Base-by-base conservation (phyloP, 805 yeast species). In the Candida railenensis region DNA sequence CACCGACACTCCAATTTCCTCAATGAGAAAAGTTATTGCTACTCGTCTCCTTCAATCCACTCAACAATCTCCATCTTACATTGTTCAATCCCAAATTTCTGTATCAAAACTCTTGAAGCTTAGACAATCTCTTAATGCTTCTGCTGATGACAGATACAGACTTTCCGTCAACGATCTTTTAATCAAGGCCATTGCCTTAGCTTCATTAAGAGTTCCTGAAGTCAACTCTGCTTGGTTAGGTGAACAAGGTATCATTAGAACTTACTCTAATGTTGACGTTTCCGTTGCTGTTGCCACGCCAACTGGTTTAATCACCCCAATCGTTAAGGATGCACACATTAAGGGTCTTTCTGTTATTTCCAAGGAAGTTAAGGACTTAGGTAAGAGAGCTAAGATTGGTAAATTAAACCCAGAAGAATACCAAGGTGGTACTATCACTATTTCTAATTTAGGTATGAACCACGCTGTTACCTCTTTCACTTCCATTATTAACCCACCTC, bases 281-380 rank as follows among this genome's bases (percentile, higher is more conserved):
- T 90, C 98, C 20, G 97, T 92, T 50, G 99, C 99, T 36, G 99
- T 94, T 53, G 94, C 99, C 50, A 94, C 99, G 16, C 97, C 98
- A 67, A 82, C 96, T 43, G 99, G 99, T 43, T 80, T 94, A 57
- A 85, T 94, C 67, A 94, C 99, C 44, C 99, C 99, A 56, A 92
- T 94, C 60, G 91, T 94, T 56, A 84, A 82, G 70, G 78, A 85
- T 63, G 97, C 96, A 39, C 87, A 94, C 63, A 57, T 85, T 48
- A 89, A 86, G 78, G 99, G 99, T 37, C 80, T 94, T 51, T 80
- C 83, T 46, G 61, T 82, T 32, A 94, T 94, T 63, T 92, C 98
- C 37, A 66, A 68, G 50, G 89, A 85, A 66, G 81, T 89, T 61
- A 94, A 94, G 78, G 97, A 87, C 58, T 80, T 94, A 57, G 98